These are phyloP conservation scores for Panicum virgatum DNA, from an alignment of 202 grass and related monocot genomes.

Conservation along the genomic window DNA sequence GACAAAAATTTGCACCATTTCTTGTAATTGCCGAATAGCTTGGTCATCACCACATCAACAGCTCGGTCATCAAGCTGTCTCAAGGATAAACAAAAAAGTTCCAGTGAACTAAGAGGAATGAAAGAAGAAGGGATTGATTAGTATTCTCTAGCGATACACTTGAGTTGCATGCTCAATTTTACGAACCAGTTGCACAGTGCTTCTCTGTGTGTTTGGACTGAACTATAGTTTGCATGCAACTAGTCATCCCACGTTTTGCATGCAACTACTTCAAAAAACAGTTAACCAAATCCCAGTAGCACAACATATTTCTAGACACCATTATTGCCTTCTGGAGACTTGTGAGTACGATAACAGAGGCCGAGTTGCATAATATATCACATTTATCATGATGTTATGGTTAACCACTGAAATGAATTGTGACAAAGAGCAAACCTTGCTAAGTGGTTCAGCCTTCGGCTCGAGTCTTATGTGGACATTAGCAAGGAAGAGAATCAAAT, in stretches of 20 bases:
- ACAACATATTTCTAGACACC: neutral
- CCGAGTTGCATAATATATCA: neutral
- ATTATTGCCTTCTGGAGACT: slow-evolving; percentile 1
- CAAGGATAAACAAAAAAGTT: slow-evolving; percentile 11
- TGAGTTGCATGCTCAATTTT: slow-evolving; percentile 4
- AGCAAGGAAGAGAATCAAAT: slow-evolving; percentile 91
- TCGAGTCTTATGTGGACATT: slow-evolving; percentile 88
- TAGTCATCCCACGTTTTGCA: neutral
- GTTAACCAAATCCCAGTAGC: neutral
- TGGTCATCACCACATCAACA: slow-evolving; percentile 81
- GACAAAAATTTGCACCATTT: slow-evolving; percentile 98
- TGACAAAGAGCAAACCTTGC: slow-evolving; percentile 64
- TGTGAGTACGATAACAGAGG: neutral
- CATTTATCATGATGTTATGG: neutral
- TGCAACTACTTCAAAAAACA: neutral
- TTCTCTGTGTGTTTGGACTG: slow-evolving; percentile 5
- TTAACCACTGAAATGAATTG: slow-evolving; percentile 39
- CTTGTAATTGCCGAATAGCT: slow-evolving; percentile 92
- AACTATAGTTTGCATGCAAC: neutral
- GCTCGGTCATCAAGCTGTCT: slow-evolving; percentile 88
- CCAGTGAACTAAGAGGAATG: slow-evolving; percentile 6
- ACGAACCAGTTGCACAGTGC: neutral
- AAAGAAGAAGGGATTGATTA: slow-evolving; percentile 10
- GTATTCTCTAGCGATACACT: slow-evolving; percentile 14
- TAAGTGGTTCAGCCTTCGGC: slow-evolving; percentile 80